A percentile compares a stretch with the other conserved stretches of the same genome.
phyloP scores from a whole-genome alignment of 2,329 filamentous ascomycete species.

The Xylaria sp. region DNA sequence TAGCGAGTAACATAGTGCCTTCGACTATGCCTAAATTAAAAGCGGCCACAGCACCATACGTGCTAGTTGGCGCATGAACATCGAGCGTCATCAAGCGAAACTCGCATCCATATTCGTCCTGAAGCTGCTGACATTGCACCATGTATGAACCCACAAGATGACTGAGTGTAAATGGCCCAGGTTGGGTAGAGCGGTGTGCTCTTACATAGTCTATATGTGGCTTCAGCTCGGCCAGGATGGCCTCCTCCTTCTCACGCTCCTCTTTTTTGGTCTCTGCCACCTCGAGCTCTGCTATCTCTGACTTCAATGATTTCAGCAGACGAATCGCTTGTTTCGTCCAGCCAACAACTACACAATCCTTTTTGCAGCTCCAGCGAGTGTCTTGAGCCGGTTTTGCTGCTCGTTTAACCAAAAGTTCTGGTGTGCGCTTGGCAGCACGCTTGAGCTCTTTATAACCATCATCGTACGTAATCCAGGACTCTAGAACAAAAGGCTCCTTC shows the following conservation, averaged over 20 bases:
- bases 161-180: background rate
- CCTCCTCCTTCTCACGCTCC: constrained; percentile 20
- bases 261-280: background rate
- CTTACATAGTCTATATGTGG: constrained; percentile 28
- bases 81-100: constrained; percentile 23
- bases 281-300: constrained; percentile 3
- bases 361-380: background rate
- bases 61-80: constrained; percentile 26
- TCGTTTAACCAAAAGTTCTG: constrained; percentile 8
- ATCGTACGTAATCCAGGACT: background rate
- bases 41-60: constrained; percentile 21
- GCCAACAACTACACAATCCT: constrained; percentile 19
- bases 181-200: constrained; percentile 6
- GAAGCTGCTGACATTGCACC: constrained; percentile 20
- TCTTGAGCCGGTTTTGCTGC: background rate
- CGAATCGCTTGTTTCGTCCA: constrained; percentile 19
- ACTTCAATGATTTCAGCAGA: constrained; percentile 9
- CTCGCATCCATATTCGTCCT: constrained; percentile 15
- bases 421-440: constrained; percentile 4
- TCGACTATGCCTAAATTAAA: constrained; percentile 23
- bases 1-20: constrained; percentile 29
- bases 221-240: constrained; percentile 20
- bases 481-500: constrained; percentile 8
- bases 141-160: constrained; percentile 28
- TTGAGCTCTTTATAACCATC: background rate